A percentile compares a stretch with the other conserved stretches of the same genome.
Evolutionary conservation across 2,329 filamentous ascomycete species (phyloP).

Genomic region (Alternaria infectoria): DNA sequence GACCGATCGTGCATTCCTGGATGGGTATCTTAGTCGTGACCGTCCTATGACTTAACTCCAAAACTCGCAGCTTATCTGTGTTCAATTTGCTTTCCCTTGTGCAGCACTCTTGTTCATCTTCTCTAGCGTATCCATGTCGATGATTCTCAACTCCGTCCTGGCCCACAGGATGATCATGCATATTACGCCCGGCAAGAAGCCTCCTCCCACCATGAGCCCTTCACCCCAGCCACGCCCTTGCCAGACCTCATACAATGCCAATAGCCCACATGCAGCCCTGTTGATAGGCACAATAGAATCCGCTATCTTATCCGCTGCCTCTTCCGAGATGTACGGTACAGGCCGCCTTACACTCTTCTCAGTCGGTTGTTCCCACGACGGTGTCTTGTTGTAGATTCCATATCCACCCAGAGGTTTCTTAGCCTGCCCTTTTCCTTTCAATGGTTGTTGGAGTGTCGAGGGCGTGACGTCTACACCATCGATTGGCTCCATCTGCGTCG

Average conservation of each 20-base stretch:
- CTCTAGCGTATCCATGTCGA: conserved; percentile 72
- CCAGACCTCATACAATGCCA: conserved; percentile 55
- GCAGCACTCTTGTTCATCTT: conserved; percentile 61
- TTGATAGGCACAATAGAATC: conserved; percentile 68
- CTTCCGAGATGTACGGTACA: conserved; percentile 32
- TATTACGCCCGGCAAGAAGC: conserved; percentile 57
- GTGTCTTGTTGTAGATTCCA: conserved; percentile 8
- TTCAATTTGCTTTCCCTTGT: not conserved
- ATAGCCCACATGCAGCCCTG: conserved; percentile 56
- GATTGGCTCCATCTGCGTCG: conserved; percentile 50
- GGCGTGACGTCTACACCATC: conserved; percentile 9
- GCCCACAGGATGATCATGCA: conserved; percentile 66
- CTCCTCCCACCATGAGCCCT: conserved; percentile 43
- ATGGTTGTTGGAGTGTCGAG: not conserved
- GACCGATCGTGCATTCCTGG: not conserved
- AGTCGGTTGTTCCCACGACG: conserved; percentile 8
- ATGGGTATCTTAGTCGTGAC: not conserved
- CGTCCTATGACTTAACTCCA: not conserved
- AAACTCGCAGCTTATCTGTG: not conserved
- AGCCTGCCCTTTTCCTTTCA: conserved; percentile 21
- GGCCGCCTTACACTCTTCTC: conserved; percentile 14
- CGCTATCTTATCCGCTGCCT: conserved; percentile 58
- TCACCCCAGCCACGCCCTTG: conserved; percentile 28
- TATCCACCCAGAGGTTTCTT: conserved; percentile 7
- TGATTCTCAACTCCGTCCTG: conserved; percentile 69